phyloP scores from a whole-genome alignment of 495 filamentous ascomycete genomes.

The Neurospora sublineolata region DNA sequence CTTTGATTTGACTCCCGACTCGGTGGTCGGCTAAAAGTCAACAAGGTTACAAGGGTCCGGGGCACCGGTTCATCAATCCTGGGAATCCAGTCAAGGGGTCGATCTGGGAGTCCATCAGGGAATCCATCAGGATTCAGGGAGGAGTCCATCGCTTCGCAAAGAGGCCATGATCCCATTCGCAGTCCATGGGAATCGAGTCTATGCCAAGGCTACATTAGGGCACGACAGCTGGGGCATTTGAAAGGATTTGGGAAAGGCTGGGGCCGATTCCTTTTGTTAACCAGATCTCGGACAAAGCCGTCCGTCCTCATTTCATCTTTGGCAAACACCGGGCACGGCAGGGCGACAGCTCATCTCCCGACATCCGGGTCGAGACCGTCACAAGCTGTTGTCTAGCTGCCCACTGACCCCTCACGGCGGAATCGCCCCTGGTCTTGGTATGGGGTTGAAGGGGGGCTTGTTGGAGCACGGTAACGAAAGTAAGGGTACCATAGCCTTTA shows the following conservation, averaged over 20 bases:
- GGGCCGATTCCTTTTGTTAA: neutral
- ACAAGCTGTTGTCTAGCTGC: neutral
- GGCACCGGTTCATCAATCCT: neutral
- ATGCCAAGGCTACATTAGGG: neutral
- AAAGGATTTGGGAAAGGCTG: neutral
- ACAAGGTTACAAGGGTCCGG: neutral
- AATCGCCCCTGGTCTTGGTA: neutral
- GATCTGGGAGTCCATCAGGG: neutral
- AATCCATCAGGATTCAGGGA: neutral
- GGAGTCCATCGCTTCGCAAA: neutral
- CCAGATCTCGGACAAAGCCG: neutral
- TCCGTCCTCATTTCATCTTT: neutral
- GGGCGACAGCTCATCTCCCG: neutral
- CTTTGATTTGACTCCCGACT: neutral
- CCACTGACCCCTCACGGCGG: neutral
- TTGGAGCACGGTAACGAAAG: neutral
- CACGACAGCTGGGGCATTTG: neutral
- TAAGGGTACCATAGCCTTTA: neutral
- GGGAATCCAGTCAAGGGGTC: neutral
- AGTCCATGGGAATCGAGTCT: neutral
- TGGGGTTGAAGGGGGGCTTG: neutral
- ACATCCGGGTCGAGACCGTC: neutral
- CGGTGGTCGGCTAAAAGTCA: neutral
- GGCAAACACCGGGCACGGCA: neutral
- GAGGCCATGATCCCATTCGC: neutral